These are phyloP conservation scores for Solanum dulcamara DNA, from an alignment of 257 asterid species.

Conservation along the genomic window DNA sequence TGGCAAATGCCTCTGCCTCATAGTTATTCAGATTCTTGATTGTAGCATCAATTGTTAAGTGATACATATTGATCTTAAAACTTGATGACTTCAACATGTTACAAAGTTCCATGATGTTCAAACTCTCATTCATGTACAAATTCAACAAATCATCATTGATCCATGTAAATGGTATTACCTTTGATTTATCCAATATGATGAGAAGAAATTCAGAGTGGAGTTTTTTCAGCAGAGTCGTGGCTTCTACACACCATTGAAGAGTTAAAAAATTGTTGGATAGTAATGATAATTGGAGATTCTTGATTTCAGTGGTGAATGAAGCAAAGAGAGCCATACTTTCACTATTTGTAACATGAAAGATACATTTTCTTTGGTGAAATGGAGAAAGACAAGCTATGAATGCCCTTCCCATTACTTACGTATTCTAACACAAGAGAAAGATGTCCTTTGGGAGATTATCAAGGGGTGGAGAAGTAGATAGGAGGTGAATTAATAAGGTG, in stretches of 20 bases:
- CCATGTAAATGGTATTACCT: neutral
- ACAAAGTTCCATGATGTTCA: neutral
- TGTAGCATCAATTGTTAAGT: neutral
- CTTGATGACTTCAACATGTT: constrained; percentile 11
- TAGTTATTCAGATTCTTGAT: neutral
- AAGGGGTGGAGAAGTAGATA: neutral
- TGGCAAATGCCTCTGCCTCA: neutral
- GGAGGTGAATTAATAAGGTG: neutral
- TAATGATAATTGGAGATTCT: constrained; percentile 1
- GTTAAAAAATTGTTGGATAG: neutral
- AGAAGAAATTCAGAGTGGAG: neutral
- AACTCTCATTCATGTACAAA: constrained; percentile 13
- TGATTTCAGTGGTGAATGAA: neutral
- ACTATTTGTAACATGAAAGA: neutral
- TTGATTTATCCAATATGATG: neutral
- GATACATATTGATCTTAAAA: neutral
- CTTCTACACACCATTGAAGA: constrained; percentile 11
- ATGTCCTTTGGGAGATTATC: neutral
- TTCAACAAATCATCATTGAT: neutral
- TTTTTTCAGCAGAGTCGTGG: constrained; percentile 1
- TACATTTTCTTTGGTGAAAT: neutral
- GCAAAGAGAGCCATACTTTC: neutral
- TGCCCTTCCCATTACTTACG: neutral
- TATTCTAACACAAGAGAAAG: neutral
- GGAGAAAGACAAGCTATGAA: constrained; percentile 1